Evolutionary conservation across 1,284 basidiomycete species (phyloP).

Genomic region (Pseudozyma tsukubaensis): DNA sequence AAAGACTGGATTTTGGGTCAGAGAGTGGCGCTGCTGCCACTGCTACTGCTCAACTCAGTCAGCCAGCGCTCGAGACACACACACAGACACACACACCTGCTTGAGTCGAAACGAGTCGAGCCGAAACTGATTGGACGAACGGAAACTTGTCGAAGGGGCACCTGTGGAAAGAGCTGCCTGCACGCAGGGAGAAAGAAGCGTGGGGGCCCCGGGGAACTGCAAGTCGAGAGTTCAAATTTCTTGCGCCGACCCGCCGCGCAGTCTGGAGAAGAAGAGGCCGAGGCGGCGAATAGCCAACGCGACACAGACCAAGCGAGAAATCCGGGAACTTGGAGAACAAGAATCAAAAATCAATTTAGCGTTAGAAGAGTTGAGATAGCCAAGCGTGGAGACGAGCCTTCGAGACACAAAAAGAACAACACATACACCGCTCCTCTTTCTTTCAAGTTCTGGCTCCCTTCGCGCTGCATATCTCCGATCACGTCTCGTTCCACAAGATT

Average conservation of each 20-base stretch:
- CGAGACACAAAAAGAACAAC: not conserved
- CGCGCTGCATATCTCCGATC: too few relatives aligned
- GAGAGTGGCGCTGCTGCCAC: not conserved
- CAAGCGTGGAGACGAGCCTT: not conserved
- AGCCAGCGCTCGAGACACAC: not conserved
- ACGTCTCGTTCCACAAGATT: too few relatives aligned
- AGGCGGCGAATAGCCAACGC: not conserved
- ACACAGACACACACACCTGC: not conserved
- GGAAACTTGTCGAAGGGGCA: too few relatives aligned
- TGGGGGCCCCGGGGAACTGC: constrained; percentile 9
- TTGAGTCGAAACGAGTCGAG: not conserved
- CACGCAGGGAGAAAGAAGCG: constrained; percentile 1
- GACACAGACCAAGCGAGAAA: not conserved
- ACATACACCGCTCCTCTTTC: too few relatives aligned
- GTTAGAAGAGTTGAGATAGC: not conserved
- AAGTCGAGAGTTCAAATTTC: not conserved
- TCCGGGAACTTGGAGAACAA: not conserved
- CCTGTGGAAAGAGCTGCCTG: too few relatives aligned
- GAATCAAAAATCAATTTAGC: not conserved
- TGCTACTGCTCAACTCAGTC: constrained; percentile 15
- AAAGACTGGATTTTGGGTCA: not conserved
- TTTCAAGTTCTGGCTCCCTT: too few relatives aligned
- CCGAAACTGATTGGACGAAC: too few relatives aligned
- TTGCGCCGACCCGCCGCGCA: not conserved
- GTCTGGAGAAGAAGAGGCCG: constrained; percentile 1